Evolutionary conservation across 768 basidiomycete genomes (phyloP).

Genomic region (Rhodotorula paludigena): DNA sequence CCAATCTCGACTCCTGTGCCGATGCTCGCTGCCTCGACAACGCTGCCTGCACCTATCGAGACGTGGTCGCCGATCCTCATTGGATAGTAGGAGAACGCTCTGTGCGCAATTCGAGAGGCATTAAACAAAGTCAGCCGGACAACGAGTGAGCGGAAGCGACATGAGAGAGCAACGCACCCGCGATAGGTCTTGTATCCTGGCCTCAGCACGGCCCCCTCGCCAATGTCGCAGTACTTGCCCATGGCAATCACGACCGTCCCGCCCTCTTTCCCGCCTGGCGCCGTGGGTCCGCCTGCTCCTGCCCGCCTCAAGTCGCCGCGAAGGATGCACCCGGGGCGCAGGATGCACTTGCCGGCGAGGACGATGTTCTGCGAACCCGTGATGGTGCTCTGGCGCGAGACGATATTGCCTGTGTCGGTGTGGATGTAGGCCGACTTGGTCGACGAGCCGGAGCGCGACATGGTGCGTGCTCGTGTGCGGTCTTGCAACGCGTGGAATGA

Average conservation of each 20-base stretch:
- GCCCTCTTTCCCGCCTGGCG: constrained; percentile 51
- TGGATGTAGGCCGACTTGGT: constrained; percentile 14
- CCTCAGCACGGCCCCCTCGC: constrained; percentile 76
- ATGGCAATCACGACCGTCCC: constrained; percentile 77
- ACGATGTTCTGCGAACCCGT: constrained; percentile 94
- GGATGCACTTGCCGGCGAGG: constrained; percentile 93
- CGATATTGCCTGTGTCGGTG: constrained; percentile 85
- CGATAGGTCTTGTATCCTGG: constrained; percentile 51
- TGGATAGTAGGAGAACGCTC: constrained; percentile 71
- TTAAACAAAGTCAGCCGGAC: background rate
- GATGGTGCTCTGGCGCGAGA: constrained; percentile 83
- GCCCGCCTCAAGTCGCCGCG: constrained; percentile 87
- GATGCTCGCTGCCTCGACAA: constrained; percentile 91
- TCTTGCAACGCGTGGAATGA: too few relatives aligned
- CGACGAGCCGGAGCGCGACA: background rate
- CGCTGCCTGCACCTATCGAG: constrained; percentile 78
- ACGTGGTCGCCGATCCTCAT: constrained; percentile 96
- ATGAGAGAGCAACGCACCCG: constrained; percentile 44
- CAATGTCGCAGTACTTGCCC: constrained; percentile 86
- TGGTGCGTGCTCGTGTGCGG: background rate
- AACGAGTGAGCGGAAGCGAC: background rate
- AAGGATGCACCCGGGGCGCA: constrained; percentile 80
- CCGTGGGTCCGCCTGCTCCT: constrained; percentile 56
- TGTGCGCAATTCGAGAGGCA: constrained; percentile 4
- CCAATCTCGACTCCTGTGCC: constrained; percentile 93